Conservation (phyloP, 768 basidiomycete species). For the Cubamyces lactineus region DNA sequence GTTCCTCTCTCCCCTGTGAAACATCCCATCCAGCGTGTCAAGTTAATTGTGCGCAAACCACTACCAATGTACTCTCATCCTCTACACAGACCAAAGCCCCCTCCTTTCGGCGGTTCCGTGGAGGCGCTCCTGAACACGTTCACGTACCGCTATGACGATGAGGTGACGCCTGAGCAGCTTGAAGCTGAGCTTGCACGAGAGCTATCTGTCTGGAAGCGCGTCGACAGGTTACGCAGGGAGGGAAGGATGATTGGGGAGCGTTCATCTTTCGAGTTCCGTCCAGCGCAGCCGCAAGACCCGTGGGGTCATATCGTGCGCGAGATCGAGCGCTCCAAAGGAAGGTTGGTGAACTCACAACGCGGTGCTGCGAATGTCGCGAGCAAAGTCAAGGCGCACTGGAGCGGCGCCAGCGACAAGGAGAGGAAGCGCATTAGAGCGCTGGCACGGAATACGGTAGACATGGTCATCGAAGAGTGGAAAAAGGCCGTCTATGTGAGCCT, state of each 20-base stretch:
- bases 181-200: constrained; percentile 45
- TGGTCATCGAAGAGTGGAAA: constrained; percentile 83
- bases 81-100: constrained; percentile 59
- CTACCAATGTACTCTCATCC: constrained; percentile 66
- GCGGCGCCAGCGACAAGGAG: constrained; percentile 67
- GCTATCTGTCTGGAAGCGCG: constrained; percentile 46
- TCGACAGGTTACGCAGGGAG: constrained; percentile 46
- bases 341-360: constrained; percentile 41
- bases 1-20: constrained; percentile 24
- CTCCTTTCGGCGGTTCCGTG: constrained; percentile 58
- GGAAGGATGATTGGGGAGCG: constrained; percentile 42
- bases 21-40: constrained; percentile 62
- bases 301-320: constrained; percentile 62
- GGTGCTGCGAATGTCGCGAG: constrained; percentile 60
- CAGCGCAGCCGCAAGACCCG: constrained; percentile 42
- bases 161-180: constrained; percentile 45
- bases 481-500: constrained; percentile 78
- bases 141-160: constrained; percentile 51
- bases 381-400: constrained; percentile 77
- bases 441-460: constrained; percentile 71
- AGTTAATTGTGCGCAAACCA: constrained; percentile 68
- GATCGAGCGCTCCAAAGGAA: constrained; percentile 29
- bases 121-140: constrained; percentile 65
- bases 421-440: constrained; percentile 67
- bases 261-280: constrained; percentile 8